phyloP scores from a whole-genome alignment of 148 eudicot species.

The Chenopodium quinoa region DNA sequence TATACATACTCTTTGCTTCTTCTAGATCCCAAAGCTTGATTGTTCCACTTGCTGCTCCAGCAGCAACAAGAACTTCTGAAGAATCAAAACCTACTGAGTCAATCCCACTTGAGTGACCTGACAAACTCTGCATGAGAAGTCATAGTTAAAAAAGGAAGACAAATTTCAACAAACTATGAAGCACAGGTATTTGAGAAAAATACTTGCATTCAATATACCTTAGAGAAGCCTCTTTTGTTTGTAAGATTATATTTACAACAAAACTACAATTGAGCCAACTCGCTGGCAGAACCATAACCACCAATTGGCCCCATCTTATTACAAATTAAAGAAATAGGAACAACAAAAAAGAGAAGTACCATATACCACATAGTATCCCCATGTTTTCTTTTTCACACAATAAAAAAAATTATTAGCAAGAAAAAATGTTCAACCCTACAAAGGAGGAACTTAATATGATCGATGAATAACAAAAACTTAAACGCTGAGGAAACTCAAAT shows the following conservation, averaged over 20 bases:
- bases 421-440: neutral
- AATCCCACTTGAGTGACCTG: constrained; percentile 97
- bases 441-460: neutral
- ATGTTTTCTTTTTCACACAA: neutral
- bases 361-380: neutral
- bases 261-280: neutral
- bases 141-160: constrained; percentile 5
- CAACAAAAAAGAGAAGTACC: neutral
- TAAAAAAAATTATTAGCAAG: too few species aligned
- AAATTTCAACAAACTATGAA: constrained; percentile 11
- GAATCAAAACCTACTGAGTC: constrained; percentile 97
- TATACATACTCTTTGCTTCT: constrained; percentile 88
- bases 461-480: neutral
- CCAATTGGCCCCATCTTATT: neutral
- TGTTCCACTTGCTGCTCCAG: constrained; percentile 99
- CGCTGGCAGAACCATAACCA: neutral
- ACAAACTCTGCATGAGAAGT: constrained; percentile 63
- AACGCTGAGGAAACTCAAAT: neutral
- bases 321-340: neutral
- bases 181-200: neutral
- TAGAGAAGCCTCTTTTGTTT: neutral
- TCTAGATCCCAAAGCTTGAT: constrained; percentile 98
- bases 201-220: neutral
- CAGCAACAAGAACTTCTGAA: constrained; percentile 94
- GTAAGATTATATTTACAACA: neutral